Base-by-base conservation (phyloP, 495 filamentous ascomycete genomes). In the Cenococcum geophilum region DNA sequence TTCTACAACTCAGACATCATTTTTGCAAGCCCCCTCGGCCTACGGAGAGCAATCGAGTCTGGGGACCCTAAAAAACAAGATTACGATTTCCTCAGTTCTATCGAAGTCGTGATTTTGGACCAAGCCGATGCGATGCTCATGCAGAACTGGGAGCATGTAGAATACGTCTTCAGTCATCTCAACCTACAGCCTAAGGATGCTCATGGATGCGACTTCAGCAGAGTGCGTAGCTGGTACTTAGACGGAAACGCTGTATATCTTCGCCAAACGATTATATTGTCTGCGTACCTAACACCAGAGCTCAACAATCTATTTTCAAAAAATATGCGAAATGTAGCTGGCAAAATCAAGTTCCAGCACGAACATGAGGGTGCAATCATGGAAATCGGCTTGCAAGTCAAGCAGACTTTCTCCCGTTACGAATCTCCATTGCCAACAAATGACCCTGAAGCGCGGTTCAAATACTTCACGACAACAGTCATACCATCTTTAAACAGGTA, bases 91-190 rank as follows among this genome's bases (percentile, higher is more conserved):
- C 80, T 98, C 21, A 91, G 86, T 50, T 96, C 91, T 0, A 88
- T 98, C 66, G 93, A 98, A 73, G 71, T 98, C 10, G 85, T 91
- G 23, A 78, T 98, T 40, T 79, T 95, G 50, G 93, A 98, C 73
- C 91, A 96, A 71, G 89, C 91, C 43, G 95, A 97, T 72, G 91
- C 91, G 1, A 79, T 97, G 16, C 81, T 92, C 18, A 97, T 96
- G 92, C 93, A 98, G 70, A 96, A 96, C 74, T 97, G 95, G 93
- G 92, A 96, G 67, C 91, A 97, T 74, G 82, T 96, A 56, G 88
- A 91, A 66, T 88, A 85, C 71, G 84, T 96, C 65, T 89, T 97
- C 70, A 83, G 90, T 62, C 91, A 97, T 73, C 84, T 97, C 50
- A 98, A 97, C 73, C 78, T 86, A 47, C 91, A 93, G 66, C 93